Evolutionary conservation across 345 rosid genomes (phyloP), one percentile per base, ranked within the genome.

Genomic region (Citrus hindsii): DNA sequence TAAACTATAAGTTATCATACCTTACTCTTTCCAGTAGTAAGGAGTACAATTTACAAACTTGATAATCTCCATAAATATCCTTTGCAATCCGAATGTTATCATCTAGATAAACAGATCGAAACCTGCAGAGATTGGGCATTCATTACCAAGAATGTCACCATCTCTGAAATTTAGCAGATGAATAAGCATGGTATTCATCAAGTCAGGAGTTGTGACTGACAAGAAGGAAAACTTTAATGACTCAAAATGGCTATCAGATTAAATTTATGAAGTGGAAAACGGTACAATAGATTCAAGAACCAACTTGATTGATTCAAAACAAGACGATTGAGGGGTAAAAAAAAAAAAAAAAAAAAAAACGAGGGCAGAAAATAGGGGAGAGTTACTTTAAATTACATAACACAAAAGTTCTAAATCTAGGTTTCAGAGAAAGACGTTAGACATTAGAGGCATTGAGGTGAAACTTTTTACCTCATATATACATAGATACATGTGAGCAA

Each of bases 61-160:
- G 69, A 75, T 82, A 84, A 73, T 87, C 87, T 71, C 88, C 83
- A 59, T 83, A 76, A 21, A 78, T 82, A 73, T 85, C 87, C 76
- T 85, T 81, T 1, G 73, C 87, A 51, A 85, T 76, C 30, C 79
- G 80, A 33, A 85, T 82, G 82, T 83, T 85, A 64, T 82, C 84
- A 33, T 87, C 88, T 12, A 82, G 71, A 82, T 82, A 84, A 27
- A 84, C 81, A 64, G 84, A 77, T 71, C 76, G 73, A 1, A 85
- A 88, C 88, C 88, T 85, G 70, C 53, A 80, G 46, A 59, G 48
- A 74, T n/a, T 2, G 5, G 46, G 30, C n/a, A 68, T 32, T 46
- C 58, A 53, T 53, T 53, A 53, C 58, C 22, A 18, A 53, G 58
- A 53, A 53, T 53, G 58, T 18, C 58, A 53, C 19, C 58, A 53